Conservation (phyloP, 1,139 yeast species). For the Yamadazyma blattariae region DNA sequence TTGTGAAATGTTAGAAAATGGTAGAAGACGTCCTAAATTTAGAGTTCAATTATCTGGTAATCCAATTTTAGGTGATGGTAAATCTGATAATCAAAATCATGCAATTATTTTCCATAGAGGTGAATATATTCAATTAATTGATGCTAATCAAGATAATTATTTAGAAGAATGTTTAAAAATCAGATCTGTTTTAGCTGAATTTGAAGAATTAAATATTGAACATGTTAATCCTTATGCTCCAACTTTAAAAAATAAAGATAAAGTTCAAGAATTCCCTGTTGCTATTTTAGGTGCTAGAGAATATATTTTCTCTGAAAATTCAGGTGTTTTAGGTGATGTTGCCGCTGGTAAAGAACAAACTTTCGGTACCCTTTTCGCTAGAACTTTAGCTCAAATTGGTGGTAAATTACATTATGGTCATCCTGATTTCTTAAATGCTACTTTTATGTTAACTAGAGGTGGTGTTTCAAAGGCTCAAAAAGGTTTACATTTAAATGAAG, state of each 20-base stretch:
- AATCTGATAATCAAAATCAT: conserved; percentile 98
- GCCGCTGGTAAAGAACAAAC: conserved; percentile 99
- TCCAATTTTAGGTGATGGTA: conserved; percentile 99
- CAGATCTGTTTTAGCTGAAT: conserved; percentile 95
- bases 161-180: conserved; percentile 98
- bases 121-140: conserved; percentile 95
- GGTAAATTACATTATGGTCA: conserved; percentile 99
- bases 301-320: conserved; percentile 97
- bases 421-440: conserved; percentile 96
- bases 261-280: conserved; percentile 60
- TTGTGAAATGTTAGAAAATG: conserved; percentile 95
- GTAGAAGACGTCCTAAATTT: conserved; percentile 97
- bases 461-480: conserved; percentile 99
- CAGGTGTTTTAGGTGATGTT: conserved; percentile 98
- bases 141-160: conserved; percentile 98
- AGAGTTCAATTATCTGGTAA: conserved; percentile 98
- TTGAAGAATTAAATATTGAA: conserved; percentile 90
- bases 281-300: conserved; percentile 99
- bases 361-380: conserved; percentile 95
- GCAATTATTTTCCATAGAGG: conserved; percentile 97
- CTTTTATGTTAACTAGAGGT: conserved; percentile 96
- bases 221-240: conserved; percentile 81
- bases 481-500: conserved; percentile 97
- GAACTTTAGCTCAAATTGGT: conserved; percentile 97
- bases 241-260: conserved; percentile 43